Evolutionary conservation across 2,329 filamentous ascomycete genomes (phyloP).

Genomic region (Claviceps sp.): DNA sequence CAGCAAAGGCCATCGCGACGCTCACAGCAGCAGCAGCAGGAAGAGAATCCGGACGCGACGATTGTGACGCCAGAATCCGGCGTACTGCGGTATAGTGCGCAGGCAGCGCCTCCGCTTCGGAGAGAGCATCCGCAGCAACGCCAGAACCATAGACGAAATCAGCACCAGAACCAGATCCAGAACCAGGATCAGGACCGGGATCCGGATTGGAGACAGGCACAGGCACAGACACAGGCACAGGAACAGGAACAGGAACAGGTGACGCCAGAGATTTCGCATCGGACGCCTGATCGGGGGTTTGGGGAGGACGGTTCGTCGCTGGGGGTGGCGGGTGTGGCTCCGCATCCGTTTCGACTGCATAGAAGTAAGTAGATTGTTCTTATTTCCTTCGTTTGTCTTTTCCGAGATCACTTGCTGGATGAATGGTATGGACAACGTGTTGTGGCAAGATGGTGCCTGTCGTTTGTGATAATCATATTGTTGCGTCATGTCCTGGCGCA

Average conservation of each 20-base stretch:
- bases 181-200: conserved; percentile 1
- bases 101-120: not conserved
- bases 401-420: too few species aligned
- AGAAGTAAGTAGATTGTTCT: conserved; percentile 17
- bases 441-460: not conserved
- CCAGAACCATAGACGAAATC: conserved; percentile 1
- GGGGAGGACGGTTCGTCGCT: conserved; percentile 8
- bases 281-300: conserved; percentile 7
- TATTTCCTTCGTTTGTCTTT: not conserved
- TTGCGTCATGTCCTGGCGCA: not conserved
- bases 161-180: conserved; percentile 3
- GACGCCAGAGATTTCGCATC: conserved; percentile 9
- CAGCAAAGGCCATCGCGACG: not conserved
- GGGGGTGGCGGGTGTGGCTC: conserved; percentile 13
- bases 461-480: not conserved
- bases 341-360: conserved; percentile 24
- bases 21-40: not conserved
- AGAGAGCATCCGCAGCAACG: conserved; percentile 5
- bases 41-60: not conserved
- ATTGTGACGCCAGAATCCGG: not conserved
- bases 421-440: not conserved
- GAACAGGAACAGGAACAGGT: conserved; percentile 5
- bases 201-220: not conserved
- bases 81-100: not conserved
- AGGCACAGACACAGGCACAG: not conserved